Base-by-base conservation (phyloP, 257 asterid genomes). In the Linaria vulgaris region DNA sequence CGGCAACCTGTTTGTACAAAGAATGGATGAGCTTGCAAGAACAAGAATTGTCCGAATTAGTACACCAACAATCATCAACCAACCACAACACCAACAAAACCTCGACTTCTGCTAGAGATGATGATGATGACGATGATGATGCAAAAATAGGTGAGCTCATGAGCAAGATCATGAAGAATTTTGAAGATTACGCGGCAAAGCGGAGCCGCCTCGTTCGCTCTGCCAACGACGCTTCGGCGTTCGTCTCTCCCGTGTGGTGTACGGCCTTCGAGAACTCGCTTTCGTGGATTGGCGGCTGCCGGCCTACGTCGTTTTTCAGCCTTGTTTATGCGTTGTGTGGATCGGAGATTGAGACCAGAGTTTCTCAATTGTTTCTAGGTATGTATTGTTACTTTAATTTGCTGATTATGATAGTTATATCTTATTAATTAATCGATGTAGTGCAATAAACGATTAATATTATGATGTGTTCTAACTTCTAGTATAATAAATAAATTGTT, bases 271-370 rank as follows among this genome's bases (percentile, higher is more conserved):
- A 66, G 64, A 67, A 55, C 37, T 66, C 72, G 4, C 9, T 66
- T 27, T 53, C 41, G 1, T 60, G 77, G 77, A 49, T 59, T 0
- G 77, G 63, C 4, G 72, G 76, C 12, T 66, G 76, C 46, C 48
- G 69, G 60, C 72, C 76, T 16, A 59, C 76, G 12, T 25, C 69
- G 5, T 66, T 15, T 45, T 72, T 72, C 69, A 60, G 53, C 14
- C 53, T 72, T 12, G 6, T 72, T 61, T 72, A 59, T 16, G 69
- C 69, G 25, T 68, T 66, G 5, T 72, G 68, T 16, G 77, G 72
- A 0, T 30, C 56, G 0, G 60, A 72, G 8, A 66, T 72, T 8
- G 76, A 72, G 7, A 50, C 64, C 15, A 52, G 25, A 12, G 59
- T 62, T 20, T 27, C 68, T 0, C 23, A 52, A 8, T 62, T 59